A percentile compares a stretch with the other conserved stretches of the same genome.
Conservation (phyloP, 164 flowering plant genomes). For the Sedum album region DNA sequence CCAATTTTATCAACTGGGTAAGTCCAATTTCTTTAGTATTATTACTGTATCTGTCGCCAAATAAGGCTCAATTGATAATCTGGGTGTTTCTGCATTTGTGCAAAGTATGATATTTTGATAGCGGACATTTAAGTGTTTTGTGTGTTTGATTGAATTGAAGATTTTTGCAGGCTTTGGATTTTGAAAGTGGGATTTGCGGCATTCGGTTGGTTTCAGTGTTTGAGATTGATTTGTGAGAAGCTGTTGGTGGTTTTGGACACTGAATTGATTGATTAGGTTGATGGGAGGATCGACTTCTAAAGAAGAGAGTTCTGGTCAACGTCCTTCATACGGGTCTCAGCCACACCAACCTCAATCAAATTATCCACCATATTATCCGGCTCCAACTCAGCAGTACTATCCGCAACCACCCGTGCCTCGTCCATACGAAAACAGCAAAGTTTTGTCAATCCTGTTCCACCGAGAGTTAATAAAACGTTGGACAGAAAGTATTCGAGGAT, state of each 20-base stretch:
- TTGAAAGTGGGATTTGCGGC: too few relatives aligned
- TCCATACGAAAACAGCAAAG: background rate
- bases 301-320: background rate
- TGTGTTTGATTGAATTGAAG: too few relatives aligned
- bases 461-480: background rate
- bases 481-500: conserved; percentile 2
- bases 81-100: background rate
- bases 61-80: background rate
- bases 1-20: background rate
- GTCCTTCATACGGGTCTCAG: background rate
- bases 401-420: background rate
- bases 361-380: background rate
- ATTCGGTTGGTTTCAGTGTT: background rate
- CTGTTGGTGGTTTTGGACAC: background rate
- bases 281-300: conserved; percentile 1
- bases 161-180: too few relatives aligned
- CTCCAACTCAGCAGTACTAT: background rate
- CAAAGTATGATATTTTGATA: too few relatives aligned
- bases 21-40: too few relatives aligned
- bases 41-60: too few relatives aligned
- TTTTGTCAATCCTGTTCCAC: background rate
- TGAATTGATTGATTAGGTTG: background rate
- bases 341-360: background rate
- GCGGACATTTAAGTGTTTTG: too few relatives aligned
- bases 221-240: too few relatives aligned